Base-by-base conservation (phyloP, 1,284 basidiomycete genomes). In the Cutaneotrichosporon sp. region DNA sequence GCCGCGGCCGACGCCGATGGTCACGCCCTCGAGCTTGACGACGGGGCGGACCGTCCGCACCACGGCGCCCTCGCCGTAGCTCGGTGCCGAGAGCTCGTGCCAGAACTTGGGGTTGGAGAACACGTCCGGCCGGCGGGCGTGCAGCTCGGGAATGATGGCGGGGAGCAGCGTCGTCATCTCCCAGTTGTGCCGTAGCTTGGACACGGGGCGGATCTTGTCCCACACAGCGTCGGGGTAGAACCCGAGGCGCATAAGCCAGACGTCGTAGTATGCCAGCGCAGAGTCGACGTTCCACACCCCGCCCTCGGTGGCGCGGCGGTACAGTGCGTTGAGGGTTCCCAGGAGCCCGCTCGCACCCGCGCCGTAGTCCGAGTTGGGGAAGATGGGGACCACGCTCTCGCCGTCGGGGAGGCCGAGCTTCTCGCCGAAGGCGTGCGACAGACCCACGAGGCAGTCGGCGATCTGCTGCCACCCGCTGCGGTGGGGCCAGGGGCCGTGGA, bases 391-490 rank as follows among this genome's bases (percentile, higher is more conserved):
- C 1, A 64, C 56, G n/a, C n/a, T 38, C n/a, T 50, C 52, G 8
- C 25, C 46, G 16, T 47, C 25, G 11, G 14, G 14, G 1, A 58
- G 56, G 13, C 63, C 63, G 8, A 64, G 53, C 6, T 31, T 31
- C 9, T 25, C 33, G 2, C 59, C 63, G n/a, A 60, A 60, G 0
- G 6, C 56, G 7, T 38, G 18, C 25, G 53, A 53, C 25, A 58
- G 31, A 24, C 59, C 63, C 2, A 38, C 31, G 20, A 58, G 18
- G 10, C 52, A 50, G 54, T 64, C 63, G 31, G 55, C 33, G 16
- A 60, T 56, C 53, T 60, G 58, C 51, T 63, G 62, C 63, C 63
- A 64, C 6, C 63, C 63, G n/a, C 25, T 47, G 27, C 63, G 56
- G 33, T 36, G 24, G 18, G 27, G 22, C 63, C 63, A 64, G 1